Percentiles rank a stretch among this genome's conserved stretches.
phyloP scores from a whole-genome alignment of 2,329 filamentous ascomycete genomes.

The Xylariaceae sp. region DNA sequence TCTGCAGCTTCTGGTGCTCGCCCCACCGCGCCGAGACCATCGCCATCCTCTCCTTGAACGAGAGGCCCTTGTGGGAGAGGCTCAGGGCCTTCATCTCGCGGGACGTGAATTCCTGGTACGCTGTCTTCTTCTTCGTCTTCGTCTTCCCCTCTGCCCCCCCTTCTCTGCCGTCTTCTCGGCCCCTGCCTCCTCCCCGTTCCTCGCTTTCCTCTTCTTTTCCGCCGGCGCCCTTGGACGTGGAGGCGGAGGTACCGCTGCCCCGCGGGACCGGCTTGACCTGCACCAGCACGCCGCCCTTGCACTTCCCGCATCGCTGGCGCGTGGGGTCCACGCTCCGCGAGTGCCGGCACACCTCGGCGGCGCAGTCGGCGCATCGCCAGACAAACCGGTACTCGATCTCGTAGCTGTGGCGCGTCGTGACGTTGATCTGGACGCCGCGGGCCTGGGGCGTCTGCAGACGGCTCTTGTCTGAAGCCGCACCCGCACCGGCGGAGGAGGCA shows the following conservation, averaged over 20 bases:
- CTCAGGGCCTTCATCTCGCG: constrained; percentile 38
- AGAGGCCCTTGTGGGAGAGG: constrained; percentile 35
- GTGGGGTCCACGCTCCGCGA: constrained; percentile 80
- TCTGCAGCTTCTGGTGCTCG: constrained; percentile 68
- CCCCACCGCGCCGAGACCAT: constrained; percentile 65
- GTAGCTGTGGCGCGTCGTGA: constrained; percentile 91
- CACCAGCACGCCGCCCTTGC: constrained; percentile 66
- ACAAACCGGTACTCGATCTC: constrained; percentile 91
- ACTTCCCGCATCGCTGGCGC: constrained; percentile 77
- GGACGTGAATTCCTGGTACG: constrained; percentile 39
- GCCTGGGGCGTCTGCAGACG: constrained; percentile 7
- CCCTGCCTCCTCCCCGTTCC: constrained; percentile 2
- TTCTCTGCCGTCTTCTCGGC: constrained; percentile 12
- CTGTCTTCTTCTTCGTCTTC: constrained; percentile 44
- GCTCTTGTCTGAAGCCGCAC: constrained; percentile 30
- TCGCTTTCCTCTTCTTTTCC: constrained; percentile 8
- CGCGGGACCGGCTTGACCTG: constrained; percentile 83
- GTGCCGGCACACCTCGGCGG: constrained; percentile 78
- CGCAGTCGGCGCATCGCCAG: constrained; percentile 78
- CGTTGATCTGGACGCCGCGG: constrained; percentile 56
- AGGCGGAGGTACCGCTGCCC: constrained; percentile 35
- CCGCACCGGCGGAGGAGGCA: constrained; percentile 57
- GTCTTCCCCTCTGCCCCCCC: background rate
- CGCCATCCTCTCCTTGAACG: constrained; percentile 73
- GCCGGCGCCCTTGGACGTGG: constrained; percentile 11